Percentiles rank a stretch among this genome's conserved stretches.
Evolutionary conservation across 192 early-diverging fungal genomes (phyloP).

Genomic region (Chytriomyces confervae): DNA sequence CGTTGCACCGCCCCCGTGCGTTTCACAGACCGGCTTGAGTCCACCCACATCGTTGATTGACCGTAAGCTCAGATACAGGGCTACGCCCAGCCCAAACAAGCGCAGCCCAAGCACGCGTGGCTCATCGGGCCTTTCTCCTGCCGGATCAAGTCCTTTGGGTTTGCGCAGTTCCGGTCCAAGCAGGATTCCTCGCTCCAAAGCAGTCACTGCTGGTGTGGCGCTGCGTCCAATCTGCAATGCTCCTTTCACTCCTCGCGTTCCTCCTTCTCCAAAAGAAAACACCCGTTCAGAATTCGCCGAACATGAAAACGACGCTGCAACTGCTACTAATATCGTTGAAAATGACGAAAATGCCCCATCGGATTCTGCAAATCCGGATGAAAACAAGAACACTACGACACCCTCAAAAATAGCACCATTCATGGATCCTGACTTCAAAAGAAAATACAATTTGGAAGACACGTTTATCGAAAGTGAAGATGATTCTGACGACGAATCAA

Average conservation of each 20-base stretch:
- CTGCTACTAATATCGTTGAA: not conserved
- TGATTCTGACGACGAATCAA: not conserved
- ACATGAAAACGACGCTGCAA: not conserved
- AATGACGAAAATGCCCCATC: not conserved
- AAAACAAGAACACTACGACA: not conserved
- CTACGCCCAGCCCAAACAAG: not conserved
- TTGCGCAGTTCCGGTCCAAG: not conserved
- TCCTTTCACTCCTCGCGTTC: constrained; percentile 10
- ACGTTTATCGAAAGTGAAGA: constrained; percentile 16
- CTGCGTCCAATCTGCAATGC: not conserved
- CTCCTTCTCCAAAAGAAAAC: not conserved
- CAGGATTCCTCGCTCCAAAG: not conserved
- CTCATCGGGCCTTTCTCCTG: not conserved
- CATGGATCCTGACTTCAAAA: constrained; percentile 30
- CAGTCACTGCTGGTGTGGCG: not conserved
- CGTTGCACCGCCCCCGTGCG: constrained; percentile 19
- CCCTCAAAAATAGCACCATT: not conserved
- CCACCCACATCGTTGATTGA: constrained; percentile 25
- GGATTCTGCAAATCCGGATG: not conserved
- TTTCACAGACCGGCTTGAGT: constrained; percentile 30
- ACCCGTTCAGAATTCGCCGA: not conserved
- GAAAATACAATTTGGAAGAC: constrained; percentile 29
- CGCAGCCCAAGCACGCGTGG: not conserved
- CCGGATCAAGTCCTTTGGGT: not conserved
- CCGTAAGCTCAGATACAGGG: not conserved